These are phyloP conservation scores for Symbiodinium natans DNA, from an alignment of 73 alveolate species.

Conservation along the genomic window DNA sequence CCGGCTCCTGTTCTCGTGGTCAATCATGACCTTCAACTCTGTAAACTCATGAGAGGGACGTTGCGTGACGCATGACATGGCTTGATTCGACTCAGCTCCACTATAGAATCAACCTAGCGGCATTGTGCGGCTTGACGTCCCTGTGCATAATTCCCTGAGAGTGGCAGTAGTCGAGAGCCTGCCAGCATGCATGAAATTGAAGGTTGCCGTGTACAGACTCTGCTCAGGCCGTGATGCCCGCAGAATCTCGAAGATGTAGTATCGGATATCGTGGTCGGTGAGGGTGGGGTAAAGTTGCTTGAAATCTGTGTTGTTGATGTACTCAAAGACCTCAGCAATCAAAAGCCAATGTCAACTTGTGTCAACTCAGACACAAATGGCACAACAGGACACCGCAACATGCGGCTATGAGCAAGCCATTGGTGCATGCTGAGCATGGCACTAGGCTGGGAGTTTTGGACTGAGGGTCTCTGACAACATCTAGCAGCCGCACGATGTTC, in stretches of 20 bases:
- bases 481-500: constrained; percentile 98
- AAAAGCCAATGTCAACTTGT: background rate
- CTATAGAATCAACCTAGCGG: background rate
- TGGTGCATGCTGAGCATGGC: background rate
- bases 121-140: constrained; percentile 99
- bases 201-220: background rate
- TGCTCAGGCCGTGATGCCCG: constrained; percentile 91
- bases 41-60: background rate
- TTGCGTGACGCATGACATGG: too few species aligned
- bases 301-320: constrained; percentile 97
- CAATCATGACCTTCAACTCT: constrained; percentile 53
- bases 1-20: constrained; percentile 92
- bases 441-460: constrained; percentile 97
- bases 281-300: constrained; percentile 97
- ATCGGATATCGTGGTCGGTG: constrained; percentile 98
- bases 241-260: constrained; percentile 97
- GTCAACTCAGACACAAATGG: background rate
- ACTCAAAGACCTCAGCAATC: constrained; percentile 96
- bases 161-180: constrained; percentile 99
- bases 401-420: background rate
- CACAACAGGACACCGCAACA: constrained; percentile 59
- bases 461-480: constrained; percentile 98
- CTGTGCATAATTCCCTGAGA: constrained; percentile 99
- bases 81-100: too few species aligned
- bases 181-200: background rate